Base-by-base conservation (phyloP, 352 stramenopile species). In the Pythium aquatile region DNA sequence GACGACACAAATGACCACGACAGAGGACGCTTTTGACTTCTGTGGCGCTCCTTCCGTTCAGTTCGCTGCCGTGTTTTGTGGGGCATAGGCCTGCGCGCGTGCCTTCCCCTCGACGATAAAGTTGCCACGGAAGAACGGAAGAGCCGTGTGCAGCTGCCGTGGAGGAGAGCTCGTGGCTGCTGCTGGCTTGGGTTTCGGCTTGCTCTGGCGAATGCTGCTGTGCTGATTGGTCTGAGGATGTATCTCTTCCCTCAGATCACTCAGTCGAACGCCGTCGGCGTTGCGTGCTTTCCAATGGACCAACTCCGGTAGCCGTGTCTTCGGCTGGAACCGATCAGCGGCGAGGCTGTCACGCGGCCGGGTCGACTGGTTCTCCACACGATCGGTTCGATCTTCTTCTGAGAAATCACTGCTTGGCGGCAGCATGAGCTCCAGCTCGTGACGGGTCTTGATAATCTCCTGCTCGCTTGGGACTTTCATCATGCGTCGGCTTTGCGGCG, bases 101-200 rank as follows among this genome's bases (percentile, higher is more conserved):
- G 75, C 60, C 63, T 83, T 81, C 33, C 77, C 68, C 26, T 81
- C 73, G 37, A 90, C 78, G 35, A 84, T 60, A 70, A 92, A 81
- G 58, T 87, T 88, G 24, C 81, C 81, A 2, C 77, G 72, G 69
- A 90, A 93, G 55, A 93, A 93, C 60, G 83, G 83, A 46, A 90
- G 58, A 13, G 48, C 42, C 5, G 57, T 63, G 2, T 51, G 44
- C 46, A 66, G 46, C 16, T 69, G 57, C 14, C 61, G 66, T 14
- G 49, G 33, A 16, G 46, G 33, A 48, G 55, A 57, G 32, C 52
- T 55, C 17, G 48, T 24, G 14, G 11, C 48, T 33, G 16, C 20
- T 11, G 11, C 33, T 14, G 46, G 29, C 39, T 60, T 74, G 29
- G 33, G 39, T 37, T 69, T 75, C 49, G 68, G 62, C 49, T 55